These are phyloP conservation scores for Calonectria naviculata DNA, from an alignment of 2,329 filamentous ascomycete genomes.

Conservation along the genomic window DNA sequence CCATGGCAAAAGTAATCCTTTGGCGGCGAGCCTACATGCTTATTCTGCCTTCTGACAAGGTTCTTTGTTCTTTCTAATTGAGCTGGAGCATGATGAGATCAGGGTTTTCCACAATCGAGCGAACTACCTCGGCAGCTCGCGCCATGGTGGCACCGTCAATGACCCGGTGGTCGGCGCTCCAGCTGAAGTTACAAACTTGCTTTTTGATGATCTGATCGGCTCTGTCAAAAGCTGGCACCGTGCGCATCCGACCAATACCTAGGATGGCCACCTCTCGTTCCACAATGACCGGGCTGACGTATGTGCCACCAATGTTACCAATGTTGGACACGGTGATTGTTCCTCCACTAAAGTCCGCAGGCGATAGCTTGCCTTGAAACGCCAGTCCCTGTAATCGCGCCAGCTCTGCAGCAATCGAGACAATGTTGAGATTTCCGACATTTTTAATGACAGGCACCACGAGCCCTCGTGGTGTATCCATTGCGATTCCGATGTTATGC, in stretches of 20 bases:
- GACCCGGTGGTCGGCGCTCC: constrained; percentile 95
- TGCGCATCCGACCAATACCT: constrained; percentile 84
- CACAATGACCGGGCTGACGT: constrained; percentile 91
- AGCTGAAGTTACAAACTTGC: constrained; percentile 91
- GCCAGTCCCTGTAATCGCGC: constrained; percentile 79
- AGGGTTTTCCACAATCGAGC: constrained; percentile 82
- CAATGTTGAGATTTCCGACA: constrained; percentile 80
- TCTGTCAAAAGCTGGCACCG: constrained; percentile 81
- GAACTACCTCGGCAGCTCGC: constrained; percentile 85
- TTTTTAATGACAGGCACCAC: constrained; percentile 93
- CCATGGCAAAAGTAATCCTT: not conserved
- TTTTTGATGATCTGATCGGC: constrained; percentile 73
- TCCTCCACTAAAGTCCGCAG: constrained; percentile 82
- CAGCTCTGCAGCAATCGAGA: constrained; percentile 82
- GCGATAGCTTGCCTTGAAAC: constrained; percentile 77
- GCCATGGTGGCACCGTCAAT: constrained; percentile 97
- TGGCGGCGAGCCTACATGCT: not conserved
- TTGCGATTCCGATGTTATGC: constrained; percentile 96
- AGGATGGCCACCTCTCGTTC: constrained; percentile 92
- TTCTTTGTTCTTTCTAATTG: constrained; percentile 59
- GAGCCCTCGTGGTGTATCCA: constrained; percentile 91
- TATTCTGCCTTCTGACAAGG: constrained; percentile 9
- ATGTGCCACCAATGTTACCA: constrained; percentile 92
- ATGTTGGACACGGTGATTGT: constrained; percentile 98
- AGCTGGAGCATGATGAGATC: constrained; percentile 88